These are phyloP conservation scores for grape (Vitis vinifera) DNA, from an alignment of 164 flowering plant genomes.

Conservation along the genomic window ASM3070453v1 NC_081816.1:6943501-6944000, in stretches of 20 bases:
- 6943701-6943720: constrained; percentile 45
- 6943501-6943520: constrained; percentile 16
- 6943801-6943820: constrained; percentile 74
- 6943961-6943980: too few species aligned
- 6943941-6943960: too few species aligned
- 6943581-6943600: constrained; percentile 59
- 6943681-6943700: constrained; percentile 18
- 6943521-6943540: constrained; percentile 27
- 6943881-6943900: too few species aligned
- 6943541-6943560: constrained; percentile 34
- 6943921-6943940: too few species aligned
- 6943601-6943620: constrained; percentile 12
- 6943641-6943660: neutral
- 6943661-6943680: constrained; percentile 12
- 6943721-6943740: constrained; percentile 36
- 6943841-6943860: neutral
- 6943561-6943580: constrained; percentile 43
- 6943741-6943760: constrained; percentile 50
- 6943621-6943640: neutral
- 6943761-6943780: constrained; percentile 42
- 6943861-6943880: too few species aligned
- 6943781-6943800: constrained; percentile 60
- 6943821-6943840: constrained; percentile 68
- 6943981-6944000: too few species aligned
- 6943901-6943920: too few species aligned